These are phyloP conservation scores for Backusella sp. DNA, from an alignment of 192 early-diverging fungal genomes.

Conservation along the genomic window DNA sequence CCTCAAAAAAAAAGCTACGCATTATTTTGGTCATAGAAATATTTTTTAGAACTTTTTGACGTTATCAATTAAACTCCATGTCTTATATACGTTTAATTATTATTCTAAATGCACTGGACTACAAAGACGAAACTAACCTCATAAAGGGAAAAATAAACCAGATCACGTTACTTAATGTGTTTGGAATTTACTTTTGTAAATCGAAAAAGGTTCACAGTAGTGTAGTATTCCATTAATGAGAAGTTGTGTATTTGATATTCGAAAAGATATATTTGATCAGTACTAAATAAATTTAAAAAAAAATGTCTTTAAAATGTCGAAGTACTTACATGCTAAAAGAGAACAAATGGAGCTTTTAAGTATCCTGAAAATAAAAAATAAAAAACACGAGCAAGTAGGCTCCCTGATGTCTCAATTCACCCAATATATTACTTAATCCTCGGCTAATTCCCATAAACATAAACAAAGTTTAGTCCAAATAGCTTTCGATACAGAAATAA, in stretches of 20 bases:
- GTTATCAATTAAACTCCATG: not conserved
- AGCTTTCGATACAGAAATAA: not conserved
- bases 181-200: not conserved
- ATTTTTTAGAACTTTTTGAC: not conserved
- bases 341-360: no score
- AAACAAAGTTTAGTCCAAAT: not conserved
- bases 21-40: not conserved
- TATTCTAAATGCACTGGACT: not conserved
- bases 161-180: not conserved
- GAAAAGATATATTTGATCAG: not conserved
- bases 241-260: not conserved
- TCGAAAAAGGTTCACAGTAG: not conserved
- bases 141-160: not conserved
- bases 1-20: not conserved
- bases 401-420: not conserved
- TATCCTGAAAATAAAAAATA: no score
- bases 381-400: no score
- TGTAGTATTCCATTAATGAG: not conserved
- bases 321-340: no score
- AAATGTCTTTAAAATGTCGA: not conserved
- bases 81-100: not conserved
- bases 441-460: not conserved
- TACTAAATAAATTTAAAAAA: not conserved
- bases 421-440: not conserved
- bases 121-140: not conserved